Conservation (phyloP, 2,329 filamentous ascomycete species). For the Arthrobotrys megalospora region DNA sequence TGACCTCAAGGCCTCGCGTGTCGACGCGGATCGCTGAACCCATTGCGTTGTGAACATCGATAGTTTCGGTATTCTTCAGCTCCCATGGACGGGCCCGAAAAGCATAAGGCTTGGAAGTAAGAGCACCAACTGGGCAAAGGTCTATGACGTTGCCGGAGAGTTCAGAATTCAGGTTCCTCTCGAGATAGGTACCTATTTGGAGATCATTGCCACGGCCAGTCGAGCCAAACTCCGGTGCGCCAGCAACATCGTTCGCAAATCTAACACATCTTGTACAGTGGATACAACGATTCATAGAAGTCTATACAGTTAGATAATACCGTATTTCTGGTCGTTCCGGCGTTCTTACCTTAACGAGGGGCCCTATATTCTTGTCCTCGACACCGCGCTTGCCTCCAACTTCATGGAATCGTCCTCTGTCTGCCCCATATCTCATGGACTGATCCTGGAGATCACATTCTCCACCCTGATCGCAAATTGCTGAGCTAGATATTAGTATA, state of each 20-base stretch:
- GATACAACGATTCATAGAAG: conserved; percentile 99
- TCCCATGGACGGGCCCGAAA: conserved; percentile 98
- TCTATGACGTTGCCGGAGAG: conserved; percentile 98
- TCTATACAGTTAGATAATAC: conserved; percentile 68
- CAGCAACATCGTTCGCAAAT: conserved; percentile 97
- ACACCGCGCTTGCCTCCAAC: conserved; percentile 95
- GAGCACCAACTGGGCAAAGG: conserved; percentile 94
- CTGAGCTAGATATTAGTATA: conserved; percentile 52
- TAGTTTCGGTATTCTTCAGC: conserved; percentile 93
- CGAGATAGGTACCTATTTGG: conserved; percentile 97
- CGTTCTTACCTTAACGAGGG: conserved; percentile 80
- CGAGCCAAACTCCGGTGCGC: conserved; percentile 93
- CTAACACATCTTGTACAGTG: conserved; percentile 98
- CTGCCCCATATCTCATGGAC: conserved; percentile 97
- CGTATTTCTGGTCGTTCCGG: conserved; percentile 59
- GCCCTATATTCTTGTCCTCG: conserved; percentile 99
- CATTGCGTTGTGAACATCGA: conserved; percentile 92
- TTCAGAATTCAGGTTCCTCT: conserved; percentile 93
- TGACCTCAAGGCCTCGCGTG: conserved; percentile 92
- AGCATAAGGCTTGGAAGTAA: conserved; percentile 97
- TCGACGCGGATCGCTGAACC: conserved; percentile 97
- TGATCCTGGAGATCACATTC: conserved; percentile 99
- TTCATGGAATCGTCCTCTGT: conserved; percentile 97
- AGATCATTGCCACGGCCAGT: conserved; percentile 96
- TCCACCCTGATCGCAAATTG: conserved; percentile 96